Evolutionary conservation across 257 asterid genomes (phyloP).

Genomic region (Schizonepeta tenuifolia): DNA sequence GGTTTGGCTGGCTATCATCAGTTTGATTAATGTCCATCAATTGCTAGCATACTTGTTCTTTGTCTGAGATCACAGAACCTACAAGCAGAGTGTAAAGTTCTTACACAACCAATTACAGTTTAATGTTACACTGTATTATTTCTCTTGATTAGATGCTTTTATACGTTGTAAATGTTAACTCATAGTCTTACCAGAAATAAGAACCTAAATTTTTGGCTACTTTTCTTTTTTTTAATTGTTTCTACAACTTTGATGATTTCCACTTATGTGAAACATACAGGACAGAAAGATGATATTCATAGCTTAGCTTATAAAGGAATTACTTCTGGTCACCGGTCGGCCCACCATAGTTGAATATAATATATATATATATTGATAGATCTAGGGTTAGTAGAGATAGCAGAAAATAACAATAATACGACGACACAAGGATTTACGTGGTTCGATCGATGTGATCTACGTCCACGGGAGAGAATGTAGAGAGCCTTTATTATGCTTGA

Average conservation of each 20-base stretch:
- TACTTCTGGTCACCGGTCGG: background rate
- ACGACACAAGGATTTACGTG: too few species aligned
- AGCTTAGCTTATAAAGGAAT: conserved; percentile 12
- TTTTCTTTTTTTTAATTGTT: conserved; percentile 1
- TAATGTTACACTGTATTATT: too few species aligned
- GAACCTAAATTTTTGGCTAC: conserved; percentile 14
- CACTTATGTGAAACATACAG: background rate
- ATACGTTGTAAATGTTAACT: too few species aligned
- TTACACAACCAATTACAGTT: background rate
- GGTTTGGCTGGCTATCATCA: conserved; percentile 12
- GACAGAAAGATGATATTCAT: conserved; percentile 4
- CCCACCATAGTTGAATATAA: background rate
- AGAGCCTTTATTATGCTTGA: too few species aligned
- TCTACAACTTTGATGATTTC: background rate
- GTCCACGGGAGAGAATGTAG: too few species aligned
- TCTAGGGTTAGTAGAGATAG: too few species aligned
- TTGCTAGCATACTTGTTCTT: background rate
- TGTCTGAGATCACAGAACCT: conserved; percentile 18
- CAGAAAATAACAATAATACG: too few species aligned
- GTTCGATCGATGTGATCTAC: too few species aligned
- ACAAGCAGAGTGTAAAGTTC: conserved; percentile 8
- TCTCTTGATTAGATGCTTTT: too few species aligned
- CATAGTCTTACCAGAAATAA: background rate
- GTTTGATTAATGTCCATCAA: background rate
- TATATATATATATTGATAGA: background rate